Evolutionary conservation across 768 basidiomycete genomes (phyloP), one percentile per base, ranked within the genome.

Genomic region (Phanerochaete sordida): DNA sequence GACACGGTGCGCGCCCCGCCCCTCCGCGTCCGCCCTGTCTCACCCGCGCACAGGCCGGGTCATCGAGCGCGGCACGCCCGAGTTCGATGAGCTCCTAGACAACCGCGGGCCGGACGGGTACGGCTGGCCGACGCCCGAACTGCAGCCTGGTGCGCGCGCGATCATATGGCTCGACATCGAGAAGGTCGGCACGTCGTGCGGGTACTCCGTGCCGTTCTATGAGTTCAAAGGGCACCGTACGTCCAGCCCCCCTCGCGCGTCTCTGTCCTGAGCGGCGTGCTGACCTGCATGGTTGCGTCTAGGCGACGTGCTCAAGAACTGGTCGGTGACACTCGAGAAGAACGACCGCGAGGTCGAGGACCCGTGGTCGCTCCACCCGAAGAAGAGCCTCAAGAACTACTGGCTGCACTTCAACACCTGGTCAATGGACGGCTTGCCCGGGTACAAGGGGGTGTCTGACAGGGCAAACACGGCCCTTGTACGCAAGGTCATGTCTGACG

Each of bases 1-100:
- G 85, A 11, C 81, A 66, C 70, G 84, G 85, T 82, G 52, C 37
- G 77, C 27, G 16, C 21, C 43, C 44, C n/a, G n/a, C n/a, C n/a
- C n/a, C 51, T 37, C 30, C 9, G 8, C 30, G 16, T 12, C n/a
- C 51, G 51, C 50, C n/a, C 26, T 27, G 8, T 35, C 35, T 39
- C 3, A 26, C 35, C n/a, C 9, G 24, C 37, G 9, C 24, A 12
- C 60, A 62, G 61, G 61, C 33, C 43, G 49, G 43, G 43, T 62
- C 56, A 57, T 62, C 39, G 61, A 62, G 31, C 56, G 56, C 23
- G 56, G 37, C 43, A 57, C 61, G 5, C 47, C 33, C 23, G 56
- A 62, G 33, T 62, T 46, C 19, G 56, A 62, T 21, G 23, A n/a
- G 3, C 37, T 62, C 47, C 27, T 57, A n/a, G n/a, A n/a, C n/a